Evolutionary conservation across 2,329 filamentous ascomycete species (phyloP), one percentile per base, ranked within the genome.

Genomic region (Bipolaris victoriae): DNA sequence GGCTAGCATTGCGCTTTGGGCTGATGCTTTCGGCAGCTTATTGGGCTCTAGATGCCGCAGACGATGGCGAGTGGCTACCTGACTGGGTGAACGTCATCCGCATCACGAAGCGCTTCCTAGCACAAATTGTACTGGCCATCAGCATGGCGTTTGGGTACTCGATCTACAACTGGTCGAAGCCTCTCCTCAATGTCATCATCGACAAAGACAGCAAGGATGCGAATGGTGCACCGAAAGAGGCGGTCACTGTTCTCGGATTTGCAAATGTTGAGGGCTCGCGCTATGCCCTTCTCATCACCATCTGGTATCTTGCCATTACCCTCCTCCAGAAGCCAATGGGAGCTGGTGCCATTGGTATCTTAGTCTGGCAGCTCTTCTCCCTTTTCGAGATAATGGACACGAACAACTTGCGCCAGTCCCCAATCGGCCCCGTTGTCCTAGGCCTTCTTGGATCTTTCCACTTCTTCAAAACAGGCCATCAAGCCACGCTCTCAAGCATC

Each of bases 391-490:
- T 88, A 50, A 77, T 88, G 52, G 85, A 87, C 72, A 85, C 84
- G 2, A 87, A 87, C 66, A 79, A 79, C 33, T 77, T 87, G 0
- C 86, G 88, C 15, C 81, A 85, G 47, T 88, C 87, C 43, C 83
- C 92, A 6, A 90, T 98, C 67, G 94, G 92, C 0, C 93, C 95
- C 18, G 81, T 95, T 37, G 83, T 96, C 61, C 85, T 98, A 24
- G 94, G 88, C 10, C 79, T 98, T n/a, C 86, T 99, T 0, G 95
- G 93, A 58, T 92, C 90, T 69, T 96, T 94, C 77, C 89, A 97
- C 80, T 99, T 88, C 81, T 99, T 99, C 86, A 97, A 96, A 74
- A 99, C 95, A 0, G 95, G 95, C 60, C 95, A 99, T 77, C 94
- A 98, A 78, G 94, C 94, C 11, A 90, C 88, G 0, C 84, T 97